Conservation (phyloP, 2,329 filamentous ascomycete genomes). For the Botrytis elliptica region DNA sequence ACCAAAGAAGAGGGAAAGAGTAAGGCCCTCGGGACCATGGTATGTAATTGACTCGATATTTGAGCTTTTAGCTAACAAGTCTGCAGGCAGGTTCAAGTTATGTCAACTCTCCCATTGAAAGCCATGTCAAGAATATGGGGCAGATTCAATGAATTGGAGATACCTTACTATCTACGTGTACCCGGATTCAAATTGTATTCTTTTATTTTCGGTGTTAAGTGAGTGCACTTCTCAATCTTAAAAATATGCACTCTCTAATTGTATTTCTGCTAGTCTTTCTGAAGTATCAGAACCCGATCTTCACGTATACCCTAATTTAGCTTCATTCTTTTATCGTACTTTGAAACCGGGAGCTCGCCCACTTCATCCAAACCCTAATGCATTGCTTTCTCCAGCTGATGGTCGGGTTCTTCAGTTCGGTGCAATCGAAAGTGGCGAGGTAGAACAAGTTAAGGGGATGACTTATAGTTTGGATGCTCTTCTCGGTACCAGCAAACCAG, state of each 20-base stretch:
- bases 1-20: constrained; percentile 50
- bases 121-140: constrained; percentile 71
- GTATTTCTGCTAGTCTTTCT: constrained; percentile 56
- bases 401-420: constrained; percentile 91
- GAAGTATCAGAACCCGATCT: constrained; percentile 89
- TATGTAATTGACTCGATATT: constrained; percentile 34
- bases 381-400: constrained; percentile 84
- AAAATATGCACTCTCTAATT: constrained; percentile 26
- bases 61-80: constrained; percentile 24
- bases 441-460: constrained; percentile 98
- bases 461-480: constrained; percentile 95
- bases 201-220: constrained; percentile 71
- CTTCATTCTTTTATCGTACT: constrained; percentile 94
- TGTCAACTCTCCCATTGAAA: constrained; percentile 72
- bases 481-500: constrained; percentile 65
- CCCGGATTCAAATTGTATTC: constrained; percentile 75
- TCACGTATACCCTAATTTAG: constrained; percentile 86
- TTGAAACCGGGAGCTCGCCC: constrained; percentile 86
- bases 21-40: constrained; percentile 68
- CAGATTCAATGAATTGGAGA: constrained; percentile 68
- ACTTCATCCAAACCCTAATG: constrained; percentile 75
- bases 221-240: constrained; percentile 26
- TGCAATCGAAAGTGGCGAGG: constrained; percentile 86
- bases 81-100: constrained; percentile 65
- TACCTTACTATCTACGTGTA: constrained; percentile 68